phyloP scores from a whole-genome alignment of 2,329 filamentous ascomycete species.

The Thermochaetoides dissita region DNA sequence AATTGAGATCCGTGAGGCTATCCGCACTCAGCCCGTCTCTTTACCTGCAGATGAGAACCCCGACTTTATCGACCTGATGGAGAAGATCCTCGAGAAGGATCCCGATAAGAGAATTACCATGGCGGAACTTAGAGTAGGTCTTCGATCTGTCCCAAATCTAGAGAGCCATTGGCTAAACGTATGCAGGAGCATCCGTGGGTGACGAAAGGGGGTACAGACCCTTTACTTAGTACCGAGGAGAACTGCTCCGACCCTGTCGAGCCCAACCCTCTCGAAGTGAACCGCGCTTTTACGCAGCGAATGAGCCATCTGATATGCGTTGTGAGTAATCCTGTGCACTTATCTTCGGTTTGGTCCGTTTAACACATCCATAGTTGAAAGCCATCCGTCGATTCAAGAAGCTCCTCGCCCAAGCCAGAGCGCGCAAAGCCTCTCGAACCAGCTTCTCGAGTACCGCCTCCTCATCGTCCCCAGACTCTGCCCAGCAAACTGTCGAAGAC shows the following conservation, averaged over 20 bases:
- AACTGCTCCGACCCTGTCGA: slow-evolving; percentile 74
- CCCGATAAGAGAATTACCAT: slow-evolving; percentile 72
- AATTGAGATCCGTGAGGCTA: slow-evolving; percentile 79
- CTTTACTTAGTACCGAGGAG: slow-evolving; percentile 65
- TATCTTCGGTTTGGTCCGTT: neutral
- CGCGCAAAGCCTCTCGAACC: neutral
- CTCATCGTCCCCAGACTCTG: neutral
- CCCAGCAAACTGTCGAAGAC: slow-evolving; percentile 17
- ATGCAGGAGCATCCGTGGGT: slow-evolving; percentile 82
- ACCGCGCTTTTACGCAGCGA: slow-evolving; percentile 77
- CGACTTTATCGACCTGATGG: slow-evolving; percentile 62
- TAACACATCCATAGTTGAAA: slow-evolving; percentile 45
- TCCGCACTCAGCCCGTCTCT: slow-evolving; percentile 53
- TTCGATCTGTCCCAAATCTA: no score
- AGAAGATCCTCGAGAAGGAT: slow-evolving; percentile 67
- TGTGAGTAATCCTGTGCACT: slow-evolving; percentile 27
- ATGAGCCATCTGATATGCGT: slow-evolving; percentile 78
- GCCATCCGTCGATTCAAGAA: slow-evolving; percentile 81
- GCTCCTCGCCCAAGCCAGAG: slow-evolving; percentile 31
- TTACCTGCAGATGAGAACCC: slow-evolving; percentile 51
- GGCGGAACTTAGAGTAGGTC: slow-evolving; percentile 61
- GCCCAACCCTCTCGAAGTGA: slow-evolving; percentile 81
- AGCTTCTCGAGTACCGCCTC: neutral
- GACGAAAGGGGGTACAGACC: slow-evolving; percentile 64
- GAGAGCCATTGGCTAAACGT: no score